These are phyloP conservation scores for Thoreauomyces humboldtii DNA, from an alignment of 192 early-diverging fungal genomes.

Conservation along the genomic window DNA sequence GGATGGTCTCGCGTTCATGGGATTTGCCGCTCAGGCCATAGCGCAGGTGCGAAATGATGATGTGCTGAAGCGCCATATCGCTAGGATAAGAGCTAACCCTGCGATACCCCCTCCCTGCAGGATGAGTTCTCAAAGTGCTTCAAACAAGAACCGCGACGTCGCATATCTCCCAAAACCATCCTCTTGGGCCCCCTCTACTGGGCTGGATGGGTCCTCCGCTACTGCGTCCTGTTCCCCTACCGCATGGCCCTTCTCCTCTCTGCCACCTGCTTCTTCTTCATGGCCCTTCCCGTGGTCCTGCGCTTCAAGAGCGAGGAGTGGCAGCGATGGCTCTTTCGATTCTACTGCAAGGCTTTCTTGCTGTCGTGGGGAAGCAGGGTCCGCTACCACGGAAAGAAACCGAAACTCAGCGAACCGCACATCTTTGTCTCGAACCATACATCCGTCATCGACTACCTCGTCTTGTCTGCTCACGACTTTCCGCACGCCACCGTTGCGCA, in stretches of 20 bases:
- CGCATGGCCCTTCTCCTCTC: conserved; percentile 30
- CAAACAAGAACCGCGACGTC: conserved; percentile 42
- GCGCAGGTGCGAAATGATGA: conserved; percentile 38
- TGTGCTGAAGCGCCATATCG: too few species aligned
- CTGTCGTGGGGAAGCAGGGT: conserved; percentile 48
- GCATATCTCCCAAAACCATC: conserved; percentile 30
- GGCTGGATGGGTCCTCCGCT: conserved; percentile 36
- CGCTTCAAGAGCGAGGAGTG: conserved; percentile 33
- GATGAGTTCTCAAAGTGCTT: conserved; percentile 59
- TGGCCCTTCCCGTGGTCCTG: conserved; percentile 43
- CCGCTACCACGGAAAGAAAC: conserved; percentile 44
- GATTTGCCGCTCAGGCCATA: conserved; percentile 51
- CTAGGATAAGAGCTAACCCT: too few species aligned
- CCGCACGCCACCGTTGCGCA: conserved; percentile 56
- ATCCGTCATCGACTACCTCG: conserved; percentile 51
- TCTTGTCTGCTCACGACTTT: conserved; percentile 47
- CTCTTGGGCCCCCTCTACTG: conserved; percentile 32
- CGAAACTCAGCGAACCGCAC: conserved; percentile 38
- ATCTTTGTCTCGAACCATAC: conserved; percentile 61
- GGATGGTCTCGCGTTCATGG: conserved; percentile 55
- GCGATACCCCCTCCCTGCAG: conserved; percentile 21
- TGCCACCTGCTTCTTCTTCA: conserved; percentile 43
- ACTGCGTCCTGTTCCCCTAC: conserved; percentile 46
- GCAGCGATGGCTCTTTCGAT: conserved; percentile 44
- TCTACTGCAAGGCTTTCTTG: conserved; percentile 53